A percentile compares a stretch with the other conserved stretches of the same genome.
These are phyloP conservation scores for Spencermartinsiella ligniputridi DNA, from an alignment of 1,139 yeast genomes.

Conservation along the genomic window DNA sequence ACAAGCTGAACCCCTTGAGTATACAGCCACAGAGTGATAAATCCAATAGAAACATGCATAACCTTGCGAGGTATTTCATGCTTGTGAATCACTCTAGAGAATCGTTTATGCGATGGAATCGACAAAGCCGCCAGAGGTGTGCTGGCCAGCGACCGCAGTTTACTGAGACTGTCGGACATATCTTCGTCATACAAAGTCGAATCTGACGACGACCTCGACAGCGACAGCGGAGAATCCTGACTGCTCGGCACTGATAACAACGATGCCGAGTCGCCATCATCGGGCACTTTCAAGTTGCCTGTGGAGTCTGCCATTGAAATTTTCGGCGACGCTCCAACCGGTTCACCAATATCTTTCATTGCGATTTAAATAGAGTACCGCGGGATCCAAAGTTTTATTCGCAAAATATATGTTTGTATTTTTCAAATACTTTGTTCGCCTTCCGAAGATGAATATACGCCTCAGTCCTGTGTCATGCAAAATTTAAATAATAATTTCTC, in stretches of 20 bases:
- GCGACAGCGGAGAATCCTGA: background rate
- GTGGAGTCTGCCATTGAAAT: background rate
- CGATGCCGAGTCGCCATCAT: background rate
- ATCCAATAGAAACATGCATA: constrained; percentile 84
- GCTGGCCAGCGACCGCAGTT: background rate
- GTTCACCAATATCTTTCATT: background rate
- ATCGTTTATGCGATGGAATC: constrained; percentile 35
- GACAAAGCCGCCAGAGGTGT: constrained; percentile 2
- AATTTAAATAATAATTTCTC: too few relatives aligned
- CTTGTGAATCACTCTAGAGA: constrained; percentile 56
- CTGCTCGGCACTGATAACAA: constrained; percentile 1
- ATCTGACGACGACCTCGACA: background rate
- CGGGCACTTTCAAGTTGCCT: background rate
- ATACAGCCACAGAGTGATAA: constrained; percentile 69
- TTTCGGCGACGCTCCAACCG: background rate
- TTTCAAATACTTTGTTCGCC: too few relatives aligned
- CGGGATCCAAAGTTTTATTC: too few relatives aligned
- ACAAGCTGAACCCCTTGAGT: constrained; percentile 53
- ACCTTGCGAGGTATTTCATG: constrained; percentile 87
- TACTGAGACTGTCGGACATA: background rate
- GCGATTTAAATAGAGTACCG: too few relatives aligned
- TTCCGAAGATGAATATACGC: too few relatives aligned
- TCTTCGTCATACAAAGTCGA: background rate
- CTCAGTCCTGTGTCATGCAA: too few relatives aligned
- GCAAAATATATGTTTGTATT: too few relatives aligned